phyloP scores from a whole-genome alignment of 768 basidiomycete genomes.

The Hericium coralloides region DNA sequence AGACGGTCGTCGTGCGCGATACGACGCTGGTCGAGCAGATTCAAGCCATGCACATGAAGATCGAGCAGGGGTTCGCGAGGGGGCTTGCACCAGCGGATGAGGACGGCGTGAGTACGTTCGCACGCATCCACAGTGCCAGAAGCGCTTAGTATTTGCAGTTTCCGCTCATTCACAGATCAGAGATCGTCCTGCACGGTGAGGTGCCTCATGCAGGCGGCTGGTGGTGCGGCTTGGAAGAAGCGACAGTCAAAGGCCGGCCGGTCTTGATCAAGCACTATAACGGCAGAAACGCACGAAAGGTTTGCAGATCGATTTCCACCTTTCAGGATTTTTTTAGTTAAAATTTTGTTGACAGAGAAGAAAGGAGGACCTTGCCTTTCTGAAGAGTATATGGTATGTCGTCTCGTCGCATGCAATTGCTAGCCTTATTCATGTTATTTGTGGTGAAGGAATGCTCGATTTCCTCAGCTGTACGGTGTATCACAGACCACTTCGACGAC shows the following conservation, averaged over 20 bases:
- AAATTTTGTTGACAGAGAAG: neutral
- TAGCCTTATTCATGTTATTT: neutral
- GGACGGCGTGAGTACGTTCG: neutral
- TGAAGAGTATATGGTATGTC: conserved; percentile 5
- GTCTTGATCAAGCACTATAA: conserved; percentile 6
- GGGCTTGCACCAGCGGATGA: conserved; percentile 3
- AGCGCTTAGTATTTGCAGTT: neutral
- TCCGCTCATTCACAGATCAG: conserved; percentile 2
- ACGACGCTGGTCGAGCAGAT: conserved; percentile 3
- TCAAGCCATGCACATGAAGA: conserved; percentile 4
- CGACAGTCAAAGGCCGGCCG: neutral
- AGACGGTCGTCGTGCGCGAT: conserved; percentile 2
- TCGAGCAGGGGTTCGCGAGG: conserved; percentile 1
- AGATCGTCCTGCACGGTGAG: conserved; percentile 2
- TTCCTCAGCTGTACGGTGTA: conserved; percentile 4
- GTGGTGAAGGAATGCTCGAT: conserved; percentile 1
- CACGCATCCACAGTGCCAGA: neutral
- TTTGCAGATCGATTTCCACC: neutral
- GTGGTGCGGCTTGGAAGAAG: conserved; percentile 1
- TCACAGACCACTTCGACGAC: neutral
- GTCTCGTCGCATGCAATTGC: neutral
- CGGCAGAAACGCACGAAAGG: conserved; percentile 1
- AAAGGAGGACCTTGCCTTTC: conserved; percentile 1
- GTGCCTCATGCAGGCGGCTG: conserved; percentile 1
- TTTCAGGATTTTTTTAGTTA: too few species aligned